These are phyloP conservation scores for Hypholoma sublateritium DNA, from an alignment of 768 basidiomycete species.

Conservation along the genomic window DNA sequence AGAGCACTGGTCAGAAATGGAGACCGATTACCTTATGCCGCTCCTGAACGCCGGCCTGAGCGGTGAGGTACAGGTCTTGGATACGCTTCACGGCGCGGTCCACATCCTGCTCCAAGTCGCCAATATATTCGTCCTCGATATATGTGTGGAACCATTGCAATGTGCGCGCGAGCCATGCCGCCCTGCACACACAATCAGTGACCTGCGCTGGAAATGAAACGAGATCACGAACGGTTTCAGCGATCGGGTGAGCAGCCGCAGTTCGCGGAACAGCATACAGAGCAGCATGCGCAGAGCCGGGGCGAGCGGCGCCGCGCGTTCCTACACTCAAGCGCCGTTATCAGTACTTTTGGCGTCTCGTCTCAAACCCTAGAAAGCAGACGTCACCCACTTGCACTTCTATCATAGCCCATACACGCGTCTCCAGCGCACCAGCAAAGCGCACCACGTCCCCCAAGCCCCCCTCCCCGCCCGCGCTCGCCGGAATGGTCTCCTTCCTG, in stretches of 20 bases:
- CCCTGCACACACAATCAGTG: conserved; percentile 24
- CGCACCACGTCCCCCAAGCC: conserved; percentile 30
- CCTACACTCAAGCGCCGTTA: conserved; percentile 36
- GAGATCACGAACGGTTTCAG: conserved; percentile 52
- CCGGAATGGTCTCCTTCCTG: conserved; percentile 30
- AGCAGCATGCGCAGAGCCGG: conserved; percentile 60
- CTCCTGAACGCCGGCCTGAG: conserved; percentile 44
- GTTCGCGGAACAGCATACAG: conserved; percentile 60
- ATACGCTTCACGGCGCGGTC: conserved; percentile 40
- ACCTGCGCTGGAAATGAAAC: neutral
- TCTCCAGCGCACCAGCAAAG: conserved; percentile 59
- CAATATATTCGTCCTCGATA: conserved; percentile 34
- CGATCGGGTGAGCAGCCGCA: conserved; percentile 62
- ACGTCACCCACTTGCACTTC: conserved; percentile 50
- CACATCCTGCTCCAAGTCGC: conserved; percentile 44
- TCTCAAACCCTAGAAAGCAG: too few species aligned
- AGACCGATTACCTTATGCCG: conserved; percentile 38
- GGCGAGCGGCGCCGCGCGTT: conserved; percentile 48
- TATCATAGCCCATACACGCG: conserved; percentile 52
- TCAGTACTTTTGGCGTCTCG: too few species aligned
- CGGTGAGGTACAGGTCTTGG: conserved; percentile 50
- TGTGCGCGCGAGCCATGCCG: conserved; percentile 45
- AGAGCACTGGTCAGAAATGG: neutral
- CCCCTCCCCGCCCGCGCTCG: conserved; percentile 28
- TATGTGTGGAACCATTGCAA: conserved; percentile 44